Percentiles rank a stretch among this genome's conserved stretches.
Conservation (phyloP, 2,329 filamentous ascomycete species). For the Lizonia empirigonia region DNA sequence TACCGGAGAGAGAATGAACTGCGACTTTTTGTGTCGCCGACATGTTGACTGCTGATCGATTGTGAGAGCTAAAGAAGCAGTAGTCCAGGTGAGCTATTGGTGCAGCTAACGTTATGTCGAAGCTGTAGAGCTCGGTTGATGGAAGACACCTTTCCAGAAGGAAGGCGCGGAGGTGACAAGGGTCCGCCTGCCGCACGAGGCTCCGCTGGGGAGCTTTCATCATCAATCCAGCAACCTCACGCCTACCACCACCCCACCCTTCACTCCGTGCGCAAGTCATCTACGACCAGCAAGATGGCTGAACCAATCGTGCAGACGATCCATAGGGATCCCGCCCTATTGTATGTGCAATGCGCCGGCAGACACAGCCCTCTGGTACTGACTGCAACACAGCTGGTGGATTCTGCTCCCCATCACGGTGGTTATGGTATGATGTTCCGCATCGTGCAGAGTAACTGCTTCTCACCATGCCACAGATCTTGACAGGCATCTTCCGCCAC, state of each 20-base stretch:
- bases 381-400: slow-evolving; percentile 77
- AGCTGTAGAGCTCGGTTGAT: slow-evolving; percentile 26
- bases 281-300: slow-evolving; percentile 66
- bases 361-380: slow-evolving; percentile 19
- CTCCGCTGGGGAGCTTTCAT: slow-evolving; percentile 35
- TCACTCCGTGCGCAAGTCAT: slow-evolving; percentile 21
- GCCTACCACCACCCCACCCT: slow-evolving; percentile 23
- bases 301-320: slow-evolving; percentile 90
- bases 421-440: slow-evolving; percentile 73
- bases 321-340: slow-evolving; percentile 95
- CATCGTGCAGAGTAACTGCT: background rate
- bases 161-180: slow-evolving; percentile 37
- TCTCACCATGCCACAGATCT: slow-evolving; percentile 61
- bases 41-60: slow-evolving; percentile 26
- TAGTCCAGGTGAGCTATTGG: too few relatives aligned
- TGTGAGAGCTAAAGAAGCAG: background rate
- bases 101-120: slow-evolving; percentile 15
- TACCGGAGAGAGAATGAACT: slow-evolving; percentile 71
- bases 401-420: slow-evolving; percentile 96
- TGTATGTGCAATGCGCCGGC: slow-evolving; percentile 65
- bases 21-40: slow-evolving; percentile 60
- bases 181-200: slow-evolving; percentile 36
- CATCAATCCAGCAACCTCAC: slow-evolving; percentile 24
- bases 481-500: slow-evolving; percentile 94
- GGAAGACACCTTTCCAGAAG: slow-evolving; percentile 47